Percentiles rank a stretch among this genome's conserved stretches.
Evolutionary conservation across 2,329 filamentous ascomycete genomes (phyloP).

Genomic region (Leptoxyphium fumago): DNA sequence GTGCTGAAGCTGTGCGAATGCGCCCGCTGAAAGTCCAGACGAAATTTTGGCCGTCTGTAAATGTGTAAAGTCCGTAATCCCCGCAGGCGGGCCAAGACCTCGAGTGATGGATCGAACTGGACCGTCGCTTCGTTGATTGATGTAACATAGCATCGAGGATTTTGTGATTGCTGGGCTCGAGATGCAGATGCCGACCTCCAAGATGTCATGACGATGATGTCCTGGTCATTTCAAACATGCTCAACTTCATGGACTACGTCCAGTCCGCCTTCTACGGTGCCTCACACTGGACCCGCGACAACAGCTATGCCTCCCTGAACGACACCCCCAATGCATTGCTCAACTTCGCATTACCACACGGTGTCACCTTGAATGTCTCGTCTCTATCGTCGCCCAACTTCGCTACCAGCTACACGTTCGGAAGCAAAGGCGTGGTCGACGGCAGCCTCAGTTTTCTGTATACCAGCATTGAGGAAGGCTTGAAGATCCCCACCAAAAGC

Average conservation of each 20-base stretch:
- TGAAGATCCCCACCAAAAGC: constrained; percentile 54
- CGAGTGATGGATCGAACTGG: no score
- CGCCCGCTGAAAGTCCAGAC: no score
- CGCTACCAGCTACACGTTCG: constrained; percentile 83
- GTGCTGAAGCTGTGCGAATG: no score
- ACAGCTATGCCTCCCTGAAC: constrained; percentile 78
- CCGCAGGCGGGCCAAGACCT: no score
- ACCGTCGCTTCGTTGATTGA: no score
- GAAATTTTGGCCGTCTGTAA: no score
- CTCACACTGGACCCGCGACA: constrained; percentile 80
- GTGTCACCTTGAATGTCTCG: constrained; percentile 73
- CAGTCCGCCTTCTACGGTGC: constrained; percentile 78
- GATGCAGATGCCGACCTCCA: no score
- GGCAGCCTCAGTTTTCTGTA: constrained; percentile 96
- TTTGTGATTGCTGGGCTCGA: no score
- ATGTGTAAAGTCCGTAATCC: no score
- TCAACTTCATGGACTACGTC: constrained; percentile 96
- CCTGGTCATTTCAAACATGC: constrained; percentile 40
- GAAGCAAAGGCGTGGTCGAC: constrained; percentile 80
- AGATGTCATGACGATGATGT: background rate
- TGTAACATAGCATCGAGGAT: no score
- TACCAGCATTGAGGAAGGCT: constrained; percentile 54
- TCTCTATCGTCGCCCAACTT: constrained; percentile 88
- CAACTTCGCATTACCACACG: constrained; percentile 73
- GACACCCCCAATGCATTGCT: constrained; percentile 73